Evolutionary conservation across 768 basidiomycete species (phyloP), one percentile per base, ranked within the genome.

Genomic region (Lactarius tabidus): DNA sequence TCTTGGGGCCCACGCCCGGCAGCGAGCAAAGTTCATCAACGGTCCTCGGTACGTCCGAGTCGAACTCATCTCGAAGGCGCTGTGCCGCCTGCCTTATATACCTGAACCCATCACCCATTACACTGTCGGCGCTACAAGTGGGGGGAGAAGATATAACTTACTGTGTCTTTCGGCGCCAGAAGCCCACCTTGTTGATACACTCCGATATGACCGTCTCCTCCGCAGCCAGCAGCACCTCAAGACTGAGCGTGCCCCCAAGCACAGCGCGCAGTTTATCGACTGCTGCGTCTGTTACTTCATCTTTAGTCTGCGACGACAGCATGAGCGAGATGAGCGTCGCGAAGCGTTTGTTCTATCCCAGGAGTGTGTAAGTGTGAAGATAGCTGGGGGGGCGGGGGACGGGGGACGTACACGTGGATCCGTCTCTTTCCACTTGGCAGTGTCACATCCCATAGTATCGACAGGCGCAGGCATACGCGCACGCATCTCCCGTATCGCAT

Each of bases 281-380:
- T 0, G 95, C 95, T 0, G 88, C 84, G 62, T 90, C 85, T 0
- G 90, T 93, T 20, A 94, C 88, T 70, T 91, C 86, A 72, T 96
- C 95, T 71, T 95, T 98, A 5, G 96, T 98, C 74, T 98, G 96
- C 2, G 93, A 93, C 12, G 91, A 94, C 2, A 98, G 83, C 93
- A 98, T 97, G 53, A 99, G 80, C 3, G 95, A 93, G 8, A 99
- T 84, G 26, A 99, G 85, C 5, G 89, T 92, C 10, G 91, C 82
- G 65, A 93, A 90, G 2, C 95, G 87, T 57, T 84, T 82, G 62
- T 86, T 93, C 93, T 95, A n/a, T 41, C 55, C 15, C 41, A 56
- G 17, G 15, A 23, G 38, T 38, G 3, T 14, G 38, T 14, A 38
- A 36, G 10, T 36, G 9, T 12, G 38, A 2, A 15, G n/a, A n/a